Evolutionary conservation across 2,329 filamentous ascomycete genomes (phyloP), one percentile per base, ranked within the genome.

Genomic region (Domatiomyces globalis): DNA sequence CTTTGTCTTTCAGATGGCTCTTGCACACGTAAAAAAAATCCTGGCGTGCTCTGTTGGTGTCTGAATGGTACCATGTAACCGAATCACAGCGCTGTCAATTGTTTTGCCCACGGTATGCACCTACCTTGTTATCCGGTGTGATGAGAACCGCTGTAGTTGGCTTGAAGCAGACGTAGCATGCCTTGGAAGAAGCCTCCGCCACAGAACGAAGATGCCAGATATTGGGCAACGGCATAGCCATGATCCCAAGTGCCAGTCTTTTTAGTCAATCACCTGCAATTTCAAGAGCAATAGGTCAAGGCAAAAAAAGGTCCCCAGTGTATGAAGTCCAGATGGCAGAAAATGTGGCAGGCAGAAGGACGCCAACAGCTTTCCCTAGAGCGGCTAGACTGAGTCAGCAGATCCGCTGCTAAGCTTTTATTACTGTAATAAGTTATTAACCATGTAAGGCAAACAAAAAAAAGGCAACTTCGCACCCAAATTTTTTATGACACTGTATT

Each of bases 1-100:
- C 80, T 29, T 73, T 74, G 63, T 96, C 92, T 62, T 84, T 86
- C 7, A 96, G 72, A 67, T 98, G 92, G 29, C 77, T 73, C 5
- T 81, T 75, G 61, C 92, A 98, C 45, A 94, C 79, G 65, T 94
- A 95, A 71, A 98, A 96, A 69, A 88, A 94, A 65, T 95, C 88
- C 80, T 83, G 56, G 17, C 43, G 60, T 48, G 45, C 15, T 39
- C 33, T 39, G 33, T 39, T 39, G 33, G 33, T 39, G 12, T 15
- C 33, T 42, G 17, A 39, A 45, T 25, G 22, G 48, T 19, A 50
- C 52, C 51, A 56, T 46, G 39, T n/a, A 22, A 33, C 20, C 48
- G 15, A n/a, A 4, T 33, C 18, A 15, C 5, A 27, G 19, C 29
- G 51, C 7, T 45, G 29, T 22, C 15, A 17, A 25, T 22, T 5